Percentiles rank a stretch among this genome's conserved stretches.
These are phyloP conservation scores for Phytopythium chamaehyphon DNA, from an alignment of 352 stramenopile species.

Conservation along the genomic window DNA sequence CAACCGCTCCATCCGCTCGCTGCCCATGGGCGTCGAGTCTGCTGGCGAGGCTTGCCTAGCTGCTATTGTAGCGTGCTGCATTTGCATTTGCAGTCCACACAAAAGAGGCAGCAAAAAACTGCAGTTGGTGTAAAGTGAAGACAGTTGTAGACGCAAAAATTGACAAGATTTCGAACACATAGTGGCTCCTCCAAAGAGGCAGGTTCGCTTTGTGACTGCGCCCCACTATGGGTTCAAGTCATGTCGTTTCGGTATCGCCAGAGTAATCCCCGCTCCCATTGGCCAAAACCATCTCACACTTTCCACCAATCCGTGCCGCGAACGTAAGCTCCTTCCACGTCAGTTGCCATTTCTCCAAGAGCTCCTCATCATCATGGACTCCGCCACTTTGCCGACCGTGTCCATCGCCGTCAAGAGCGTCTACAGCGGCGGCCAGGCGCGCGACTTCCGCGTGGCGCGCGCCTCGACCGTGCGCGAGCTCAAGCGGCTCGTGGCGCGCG, in stretches of 20 bases:
- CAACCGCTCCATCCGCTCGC: no score
- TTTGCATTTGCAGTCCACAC: no score
- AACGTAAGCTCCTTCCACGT: slow-evolving; percentile 10
- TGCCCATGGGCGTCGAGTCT: no score
- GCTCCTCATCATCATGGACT: no score
- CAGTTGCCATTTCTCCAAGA: slow-evolving; percentile 17
- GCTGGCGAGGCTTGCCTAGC: no score
- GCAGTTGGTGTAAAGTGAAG: no score
- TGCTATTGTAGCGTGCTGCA: no score
- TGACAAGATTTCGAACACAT: background rate
- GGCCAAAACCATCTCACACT: background rate
- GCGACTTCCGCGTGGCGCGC: slow-evolving; percentile 36
- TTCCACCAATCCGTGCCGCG: slow-evolving; percentile 7
- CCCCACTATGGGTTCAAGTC: background rate
- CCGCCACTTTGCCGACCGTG: slow-evolving; percentile 44
- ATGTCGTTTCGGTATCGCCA: no score
- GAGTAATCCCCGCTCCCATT: no score
- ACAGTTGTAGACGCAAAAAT: background rate
- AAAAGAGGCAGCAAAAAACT: no score
- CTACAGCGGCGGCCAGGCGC: slow-evolving; percentile 53
- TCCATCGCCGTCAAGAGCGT: slow-evolving; percentile 81
- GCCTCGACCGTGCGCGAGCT: slow-evolving; percentile 43
- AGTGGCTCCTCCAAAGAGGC: background rate
- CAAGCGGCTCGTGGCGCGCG: slow-evolving; percentile 49
- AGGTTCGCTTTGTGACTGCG: background rate